Percentiles rank a stretch among this genome's conserved stretches.
phyloP scores from a whole-genome alignment of 306 rosid genomes.

The Cucumis hystrix region DNA sequence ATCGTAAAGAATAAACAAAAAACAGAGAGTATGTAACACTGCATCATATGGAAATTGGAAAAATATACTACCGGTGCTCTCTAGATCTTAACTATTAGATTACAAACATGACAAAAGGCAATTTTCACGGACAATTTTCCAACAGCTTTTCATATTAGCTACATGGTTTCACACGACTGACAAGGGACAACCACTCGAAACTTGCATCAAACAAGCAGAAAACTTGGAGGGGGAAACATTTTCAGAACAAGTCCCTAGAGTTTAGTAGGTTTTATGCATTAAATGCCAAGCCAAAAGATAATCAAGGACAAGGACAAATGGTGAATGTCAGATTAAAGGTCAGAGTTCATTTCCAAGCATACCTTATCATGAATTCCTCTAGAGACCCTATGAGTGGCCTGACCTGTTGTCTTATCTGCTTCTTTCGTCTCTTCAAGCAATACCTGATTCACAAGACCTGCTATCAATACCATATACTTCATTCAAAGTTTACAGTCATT shows the following conservation, averaged over 20 bases:
- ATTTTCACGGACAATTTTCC: not conserved
- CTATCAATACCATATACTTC: not conserved
- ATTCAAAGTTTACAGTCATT: not conserved
- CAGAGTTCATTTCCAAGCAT: not conserved
- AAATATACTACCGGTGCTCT: not conserved
- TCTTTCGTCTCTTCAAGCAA: slow-evolving; percentile 71
- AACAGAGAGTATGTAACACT: not conserved
- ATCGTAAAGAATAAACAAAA: not conserved
- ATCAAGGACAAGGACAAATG: not conserved
- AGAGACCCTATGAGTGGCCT: slow-evolving; percentile 59
- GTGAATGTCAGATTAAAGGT: not conserved
- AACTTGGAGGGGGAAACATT: not conserved
- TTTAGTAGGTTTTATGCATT: not conserved
- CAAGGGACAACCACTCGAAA: not conserved
- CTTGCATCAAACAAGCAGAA: not conserved
- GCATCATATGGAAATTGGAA: not conserved
- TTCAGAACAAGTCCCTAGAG: not conserved
- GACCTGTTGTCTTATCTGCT: slow-evolving; percentile 63
- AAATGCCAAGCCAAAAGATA: not conserved
- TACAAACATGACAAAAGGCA: not conserved
- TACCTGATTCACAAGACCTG: slow-evolving; percentile 23
- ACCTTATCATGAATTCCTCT: slow-evolving; percentile 90
- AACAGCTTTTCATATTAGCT: not conserved
- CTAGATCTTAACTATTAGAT: not conserved
- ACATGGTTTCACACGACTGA: not conserved